These are phyloP conservation scores for Choiromyces venosus DNA, from an alignment of 495 filamentous ascomycete species.

Conservation along the genomic window DNA sequence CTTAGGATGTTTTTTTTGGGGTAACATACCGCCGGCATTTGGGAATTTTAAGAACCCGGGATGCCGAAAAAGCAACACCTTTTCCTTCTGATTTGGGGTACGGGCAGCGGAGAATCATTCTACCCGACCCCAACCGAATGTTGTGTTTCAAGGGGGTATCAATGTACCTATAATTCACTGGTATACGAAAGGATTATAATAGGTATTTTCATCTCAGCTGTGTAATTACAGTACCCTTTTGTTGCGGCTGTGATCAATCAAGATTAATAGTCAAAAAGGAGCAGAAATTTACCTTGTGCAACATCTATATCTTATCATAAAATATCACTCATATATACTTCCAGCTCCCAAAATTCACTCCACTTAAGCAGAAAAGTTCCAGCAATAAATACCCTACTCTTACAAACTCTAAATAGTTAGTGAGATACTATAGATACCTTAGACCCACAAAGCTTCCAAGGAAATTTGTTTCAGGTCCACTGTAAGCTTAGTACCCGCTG, in stretches of 20 bases:
- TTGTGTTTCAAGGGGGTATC: neutral
- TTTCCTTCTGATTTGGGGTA: neutral
- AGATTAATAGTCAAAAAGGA: neutral
- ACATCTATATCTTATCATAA: neutral
- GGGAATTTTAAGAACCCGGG: neutral
- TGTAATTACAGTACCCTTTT: too few species aligned
- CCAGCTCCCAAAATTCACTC: neutral
- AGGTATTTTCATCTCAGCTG: neutral
- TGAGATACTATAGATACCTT: neutral
- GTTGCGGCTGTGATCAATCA: neutral
- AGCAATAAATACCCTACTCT: neutral
- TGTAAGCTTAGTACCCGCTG: too few species aligned
- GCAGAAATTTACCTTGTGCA: neutral
- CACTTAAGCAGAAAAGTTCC: neutral
- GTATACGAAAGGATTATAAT: neutral
- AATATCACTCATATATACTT: neutral
- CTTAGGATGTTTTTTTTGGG: neutral
- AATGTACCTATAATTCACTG: neutral
- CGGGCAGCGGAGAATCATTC: neutral
- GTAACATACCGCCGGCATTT: neutral
- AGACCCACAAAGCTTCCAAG: too few species aligned
- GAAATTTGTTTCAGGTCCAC: too few species aligned
- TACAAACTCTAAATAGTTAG: neutral
- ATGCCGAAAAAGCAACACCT: constrained; percentile 5
- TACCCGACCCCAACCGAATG: neutral